Evolutionary conservation across 345 rosid genomes (phyloP), one percentile per base, ranked within the genome.

Genomic region (Cardiospermum halicacabum): DNA sequence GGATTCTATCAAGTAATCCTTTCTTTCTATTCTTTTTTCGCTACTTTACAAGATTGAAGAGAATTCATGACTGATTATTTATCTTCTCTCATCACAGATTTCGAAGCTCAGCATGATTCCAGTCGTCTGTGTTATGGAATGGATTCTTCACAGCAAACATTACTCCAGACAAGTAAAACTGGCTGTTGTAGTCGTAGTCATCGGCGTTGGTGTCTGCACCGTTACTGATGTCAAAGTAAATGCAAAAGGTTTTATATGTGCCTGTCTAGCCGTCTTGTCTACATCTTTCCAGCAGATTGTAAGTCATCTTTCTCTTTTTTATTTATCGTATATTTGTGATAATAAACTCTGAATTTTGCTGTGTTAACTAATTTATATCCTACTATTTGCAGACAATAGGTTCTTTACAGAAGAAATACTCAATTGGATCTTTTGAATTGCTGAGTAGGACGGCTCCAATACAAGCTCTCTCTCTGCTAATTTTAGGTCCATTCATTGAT

Each of bases 91-190:
- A 51, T 59, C 1, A 8, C 81, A 92, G 97, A 92, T 92, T 66
- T 92, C 98, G 63, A 92, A 92, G 69, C 78, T 92, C 69, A 89
- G 94, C 66, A 92, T 92, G 98, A 89, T 92, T 75, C 98, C 98
- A 2, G 98, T 92, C 43, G 97, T 92, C 1, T 88, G 98, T 58
- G 78, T 92, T 45, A 70, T 92, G 97, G 98, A 92, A 70, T 89
- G 98, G 98, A 81, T 92, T 68, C 77, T 92, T 49, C 96, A 93
- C 78, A 81, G 65, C 68, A 93, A 93, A 60, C 92, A 77, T 65
- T 93, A 88, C 75, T 82, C 84, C 4, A 86, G 58, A 69, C 88
- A 85, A 85, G 90, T 93, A 51, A 93, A 89, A 65, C 60, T 82
- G 11, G 74, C 97, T 18, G 98, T 93, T 19, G 13, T 85, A 67